These are phyloP conservation scores for Ceratobasidium sp. DNA, from an alignment of 1,284 basidiomycete genomes.

Conservation along the genomic window DNA sequence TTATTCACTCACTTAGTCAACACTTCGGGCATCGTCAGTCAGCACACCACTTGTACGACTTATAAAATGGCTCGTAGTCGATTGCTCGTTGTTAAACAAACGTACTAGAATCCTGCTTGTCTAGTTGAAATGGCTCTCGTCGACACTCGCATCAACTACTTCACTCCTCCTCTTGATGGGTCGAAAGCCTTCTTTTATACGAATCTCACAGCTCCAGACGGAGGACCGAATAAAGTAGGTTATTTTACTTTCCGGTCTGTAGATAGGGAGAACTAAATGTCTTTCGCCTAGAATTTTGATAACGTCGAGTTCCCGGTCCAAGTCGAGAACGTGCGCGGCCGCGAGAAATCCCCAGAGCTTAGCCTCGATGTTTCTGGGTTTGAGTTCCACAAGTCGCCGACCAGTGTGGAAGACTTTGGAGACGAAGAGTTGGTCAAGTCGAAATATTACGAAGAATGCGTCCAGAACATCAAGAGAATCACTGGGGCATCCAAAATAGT, in stretches of 20 bases:
- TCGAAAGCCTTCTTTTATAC: slow-evolving; percentile 45
- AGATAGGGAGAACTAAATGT: slow-evolving; percentile 62
- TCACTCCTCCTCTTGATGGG: slow-evolving; percentile 49
- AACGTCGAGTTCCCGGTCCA: slow-evolving; percentile 55
- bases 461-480: slow-evolving; percentile 70
- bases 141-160: slow-evolving; percentile 47
- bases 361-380: slow-evolving; percentile 71
- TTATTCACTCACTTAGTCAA: slow-evolving; percentile 8
- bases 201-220: not conserved
- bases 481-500: slow-evolving; percentile 73
- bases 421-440: slow-evolving; percentile 66
- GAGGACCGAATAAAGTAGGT: not conserved
- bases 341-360: slow-evolving; percentile 59
- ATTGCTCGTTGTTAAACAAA: not conserved
- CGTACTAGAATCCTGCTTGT: not conserved
- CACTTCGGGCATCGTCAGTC: not conserved
- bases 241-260: slow-evolving; percentile 49
- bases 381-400: slow-evolving; percentile 63
- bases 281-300: slow-evolving; percentile 65
- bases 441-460: slow-evolving; percentile 74
- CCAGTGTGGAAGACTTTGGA: slow-evolving; percentile 54
- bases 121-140: slow-evolving; percentile 40
- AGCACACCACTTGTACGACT: not conserved
- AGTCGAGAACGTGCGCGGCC: slow-evolving; percentile 71
- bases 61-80: not conserved